A percentile compares a stretch with the other conserved stretches of the same genome.
These are phyloP conservation scores for Blastocystis hominis DNA, from an alignment of 352 stramenopile genomes.

Conservation along the genomic window DNA sequence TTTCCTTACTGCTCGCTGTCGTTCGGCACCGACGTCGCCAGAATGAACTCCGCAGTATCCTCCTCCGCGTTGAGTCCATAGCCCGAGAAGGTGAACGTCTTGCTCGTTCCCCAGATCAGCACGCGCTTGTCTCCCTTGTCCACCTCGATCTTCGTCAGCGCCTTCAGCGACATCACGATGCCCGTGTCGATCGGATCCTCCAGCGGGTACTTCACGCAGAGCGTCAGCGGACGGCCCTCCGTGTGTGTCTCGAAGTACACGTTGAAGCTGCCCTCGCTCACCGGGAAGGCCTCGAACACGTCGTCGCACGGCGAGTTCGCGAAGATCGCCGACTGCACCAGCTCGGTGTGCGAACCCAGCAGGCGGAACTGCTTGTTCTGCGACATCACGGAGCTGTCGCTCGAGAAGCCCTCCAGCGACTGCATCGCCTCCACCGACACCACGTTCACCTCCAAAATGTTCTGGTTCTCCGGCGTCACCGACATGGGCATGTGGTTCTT, in stretches of 20 bases:
- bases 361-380: conserved; percentile 40
- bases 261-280: neutral
- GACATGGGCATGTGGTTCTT: neutral
- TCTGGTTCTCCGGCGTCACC: neutral
- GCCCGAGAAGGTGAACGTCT: conserved; percentile 18
- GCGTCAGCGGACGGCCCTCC: neutral
- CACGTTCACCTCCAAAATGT: conserved; percentile 21
- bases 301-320: conserved; percentile 13
- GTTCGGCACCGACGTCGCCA: conserved; percentile 12
- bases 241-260: neutral
- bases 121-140: conserved; percentile 33
- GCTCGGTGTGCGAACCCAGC: conserved; percentile 22
- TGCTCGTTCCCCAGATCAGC: conserved; percentile 12
- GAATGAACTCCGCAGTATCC: conserved; percentile 29
- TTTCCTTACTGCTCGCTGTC: too few species aligned
- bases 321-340: conserved; percentile 39
- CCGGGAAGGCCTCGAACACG: neutral
- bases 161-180: conserved; percentile 10
- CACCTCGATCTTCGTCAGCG: neutral
- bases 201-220: conserved; percentile 29
- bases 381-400: neutral
- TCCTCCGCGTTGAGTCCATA: conserved; percentile 22
- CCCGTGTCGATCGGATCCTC: conserved; percentile 34
- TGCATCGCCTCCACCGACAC: conserved; percentile 23
- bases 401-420: conserved; percentile 13